phyloP scores from a whole-genome alignment of 371 early-diverging fungal genomes.

The Apophysomyces elegans region DNA sequence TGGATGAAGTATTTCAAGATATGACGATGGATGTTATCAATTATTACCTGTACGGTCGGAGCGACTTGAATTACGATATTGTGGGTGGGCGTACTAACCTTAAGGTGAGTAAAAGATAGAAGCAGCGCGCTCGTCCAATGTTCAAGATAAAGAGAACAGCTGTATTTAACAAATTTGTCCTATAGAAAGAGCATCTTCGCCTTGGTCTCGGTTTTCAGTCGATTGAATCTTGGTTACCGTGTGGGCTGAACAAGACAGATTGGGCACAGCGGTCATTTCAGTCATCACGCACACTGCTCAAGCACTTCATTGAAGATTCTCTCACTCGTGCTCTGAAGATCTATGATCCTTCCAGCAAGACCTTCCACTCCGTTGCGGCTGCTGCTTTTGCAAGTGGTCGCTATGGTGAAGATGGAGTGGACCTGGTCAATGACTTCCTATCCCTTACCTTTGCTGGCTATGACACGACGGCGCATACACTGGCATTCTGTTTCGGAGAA shows the following conservation, averaged over 20 bases:
- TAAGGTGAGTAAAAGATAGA: conserved; percentile 29
- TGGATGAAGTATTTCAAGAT: conserved; percentile 43
- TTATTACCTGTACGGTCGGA: conserved; percentile 50
- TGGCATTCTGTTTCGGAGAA: conserved; percentile 49
- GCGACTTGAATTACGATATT: conserved; percentile 42
- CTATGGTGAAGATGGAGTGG: conserved; percentile 29
- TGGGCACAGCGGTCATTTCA: conserved; percentile 47
- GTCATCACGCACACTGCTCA: conserved; percentile 42
- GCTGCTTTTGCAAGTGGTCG: conserved; percentile 41
- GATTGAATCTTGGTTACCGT: conserved; percentile 47
- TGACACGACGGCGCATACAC: conserved; percentile 53
- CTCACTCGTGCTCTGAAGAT: conserved; percentile 27
- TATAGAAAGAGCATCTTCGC: conserved; percentile 37
- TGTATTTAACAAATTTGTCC: background rate
- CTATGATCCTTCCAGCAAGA: conserved; percentile 12
- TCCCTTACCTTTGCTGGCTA: conserved; percentile 54
- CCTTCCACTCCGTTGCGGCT: conserved; percentile 44
- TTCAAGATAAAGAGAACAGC: too few relatives aligned
- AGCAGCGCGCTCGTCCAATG: background rate
- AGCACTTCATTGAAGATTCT: conserved; percentile 43
- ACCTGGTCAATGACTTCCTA: conserved; percentile 45
- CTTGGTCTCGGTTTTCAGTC: conserved; percentile 54
- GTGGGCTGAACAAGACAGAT: conserved; percentile 43
- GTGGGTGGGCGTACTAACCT: conserved; percentile 46
- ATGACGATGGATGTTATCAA: conserved; percentile 57